Evolutionary conservation across 306 rosid species (phyloP), one percentile per base, ranked within the genome.

Genomic region (Citrullus colocynthis): DNA sequence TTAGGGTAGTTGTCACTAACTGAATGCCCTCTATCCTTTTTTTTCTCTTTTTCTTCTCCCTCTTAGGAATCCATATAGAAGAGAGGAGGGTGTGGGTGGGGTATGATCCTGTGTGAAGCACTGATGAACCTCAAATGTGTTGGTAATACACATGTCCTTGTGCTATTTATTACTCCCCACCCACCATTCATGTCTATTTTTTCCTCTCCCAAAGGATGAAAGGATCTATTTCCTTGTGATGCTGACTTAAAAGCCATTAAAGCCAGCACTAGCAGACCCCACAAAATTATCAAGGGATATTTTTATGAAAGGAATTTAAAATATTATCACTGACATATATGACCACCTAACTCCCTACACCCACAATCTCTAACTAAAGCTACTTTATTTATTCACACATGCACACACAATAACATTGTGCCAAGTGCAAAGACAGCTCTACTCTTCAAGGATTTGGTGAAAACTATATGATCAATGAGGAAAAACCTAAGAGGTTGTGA

Each of bases 131-230:
- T 76, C 54, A 45, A 45, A 61, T 41, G 56, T 56, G 69, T 72
- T 37, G 69, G 67, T 48, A 28, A 71, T 57, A 77, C 79, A 76
- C 65, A 72, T 34, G 82, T 83, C 85, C 77, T 73, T 79, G 82
- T 79, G 79, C 79, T 42, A 83, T 83, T 86, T 79, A 86, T 81
- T 71, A 55, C 79, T 72, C 41, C 70, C 58, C 81, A 83, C 86
- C 86, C 48, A 78, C 83, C 80, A 16, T 62, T 71, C 78, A 76
- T 79, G 28, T 75, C 79, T n/a, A 48, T 42, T 79, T 76, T 64
- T 76, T 64, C 83, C 62, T 73, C 80, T 36, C 71, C 8, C 7
- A 17, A 78, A 52, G 66, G 20, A 75, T 41, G 84, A 51, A 77
- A 81, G 83, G 82, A 76, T 83, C 67, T 67, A 74, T 45, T 75